phyloP scores from a whole-genome alignment of 2,329 filamentous ascomycete genomes.

The Lachnellula hyalina region DNA sequence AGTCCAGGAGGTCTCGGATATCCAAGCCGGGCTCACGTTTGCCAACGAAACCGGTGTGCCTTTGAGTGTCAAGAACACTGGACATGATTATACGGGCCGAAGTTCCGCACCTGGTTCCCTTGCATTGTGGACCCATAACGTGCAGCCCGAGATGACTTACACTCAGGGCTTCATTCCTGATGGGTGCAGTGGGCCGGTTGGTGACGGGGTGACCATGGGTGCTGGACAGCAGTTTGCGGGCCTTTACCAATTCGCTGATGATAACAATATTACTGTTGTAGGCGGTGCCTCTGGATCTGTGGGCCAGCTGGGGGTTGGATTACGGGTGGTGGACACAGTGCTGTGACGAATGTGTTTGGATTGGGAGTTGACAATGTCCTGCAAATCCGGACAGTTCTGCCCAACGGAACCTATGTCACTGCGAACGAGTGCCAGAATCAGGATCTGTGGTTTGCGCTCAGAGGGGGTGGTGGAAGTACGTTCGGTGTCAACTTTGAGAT shows the following conservation, averaged over 20 bases:
- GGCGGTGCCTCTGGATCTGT: constrained; percentile 51
- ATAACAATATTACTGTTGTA: constrained; percentile 43
- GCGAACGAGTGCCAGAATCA: constrained; percentile 46
- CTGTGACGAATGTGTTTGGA: constrained; percentile 34
- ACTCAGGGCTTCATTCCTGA: constrained; percentile 35
- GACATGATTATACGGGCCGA: background rate
- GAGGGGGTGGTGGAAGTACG: constrained; percentile 40
- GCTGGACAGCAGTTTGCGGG: constrained; percentile 47
- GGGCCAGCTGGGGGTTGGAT: constrained; percentile 53
- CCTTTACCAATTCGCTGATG: constrained; percentile 40
- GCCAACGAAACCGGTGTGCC: constrained; percentile 37
- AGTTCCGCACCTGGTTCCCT: constrained; percentile 39
- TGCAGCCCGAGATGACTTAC: constrained; percentile 35
- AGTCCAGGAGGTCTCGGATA: constrained; percentile 34
- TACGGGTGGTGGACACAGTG: constrained; percentile 55
- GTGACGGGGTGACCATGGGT: constrained; percentile 45
- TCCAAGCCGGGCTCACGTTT: constrained; percentile 40
- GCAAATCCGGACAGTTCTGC: constrained; percentile 50
- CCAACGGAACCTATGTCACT: constrained; percentile 41
- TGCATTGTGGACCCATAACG: constrained; percentile 46
- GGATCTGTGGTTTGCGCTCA: constrained; percentile 59
- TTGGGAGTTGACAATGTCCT: constrained; percentile 56
- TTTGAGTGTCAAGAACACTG: constrained; percentile 31
- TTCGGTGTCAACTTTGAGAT: constrained; percentile 33
- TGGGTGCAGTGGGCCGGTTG: constrained; percentile 34